A percentile compares a stretch with the other conserved stretches of the same genome.
Conservation (phyloP, 495 filamentous ascomycete species). For the Podospora didyma region DNA sequence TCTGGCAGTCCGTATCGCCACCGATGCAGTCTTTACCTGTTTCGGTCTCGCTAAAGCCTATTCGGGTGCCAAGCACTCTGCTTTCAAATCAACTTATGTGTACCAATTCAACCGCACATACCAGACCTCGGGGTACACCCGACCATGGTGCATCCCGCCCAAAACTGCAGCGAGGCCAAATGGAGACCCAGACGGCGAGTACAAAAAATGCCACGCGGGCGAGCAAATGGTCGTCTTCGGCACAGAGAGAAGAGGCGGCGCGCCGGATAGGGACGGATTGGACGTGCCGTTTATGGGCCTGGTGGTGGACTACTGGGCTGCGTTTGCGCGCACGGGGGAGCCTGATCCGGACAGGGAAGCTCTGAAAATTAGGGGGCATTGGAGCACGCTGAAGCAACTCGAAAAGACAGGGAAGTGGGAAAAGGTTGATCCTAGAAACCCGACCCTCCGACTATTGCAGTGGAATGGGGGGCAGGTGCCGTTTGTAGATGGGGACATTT, state of each 20-base stretch:
- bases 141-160: slow-evolving; percentile 32
- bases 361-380: slow-evolving; percentile 16
- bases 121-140: slow-evolving; percentile 37
- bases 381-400: slow-evolving; percentile 17
- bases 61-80: slow-evolving; percentile 22
- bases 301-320: slow-evolving; percentile 24
- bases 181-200: slow-evolving; percentile 35
- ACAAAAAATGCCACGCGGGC: slow-evolving; percentile 48
- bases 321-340: slow-evolving; percentile 24
- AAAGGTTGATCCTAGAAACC: slow-evolving; percentile 8
- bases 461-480: slow-evolving; percentile 23
- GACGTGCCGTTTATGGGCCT: slow-evolving; percentile 25
- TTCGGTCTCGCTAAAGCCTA: slow-evolving; percentile 32
- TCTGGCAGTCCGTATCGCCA: slow-evolving; percentile 27
- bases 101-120: slow-evolving; percentile 45
- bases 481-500: slow-evolving; percentile 20
- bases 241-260: slow-evolving; percentile 18
- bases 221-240: slow-evolving; percentile 43
- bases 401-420: slow-evolving; percentile 21
- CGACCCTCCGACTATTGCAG: slow-evolving; percentile 25
- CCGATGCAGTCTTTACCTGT: slow-evolving; percentile 37
- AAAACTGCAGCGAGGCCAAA: slow-evolving; percentile 20
- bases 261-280: slow-evolving; percentile 22
- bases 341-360: slow-evolving; percentile 21
- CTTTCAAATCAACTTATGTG: slow-evolving; percentile 27